Base-by-base conservation (phyloP, 495 filamentous ascomycete genomes). In the Penicillium lagena region DNA sequence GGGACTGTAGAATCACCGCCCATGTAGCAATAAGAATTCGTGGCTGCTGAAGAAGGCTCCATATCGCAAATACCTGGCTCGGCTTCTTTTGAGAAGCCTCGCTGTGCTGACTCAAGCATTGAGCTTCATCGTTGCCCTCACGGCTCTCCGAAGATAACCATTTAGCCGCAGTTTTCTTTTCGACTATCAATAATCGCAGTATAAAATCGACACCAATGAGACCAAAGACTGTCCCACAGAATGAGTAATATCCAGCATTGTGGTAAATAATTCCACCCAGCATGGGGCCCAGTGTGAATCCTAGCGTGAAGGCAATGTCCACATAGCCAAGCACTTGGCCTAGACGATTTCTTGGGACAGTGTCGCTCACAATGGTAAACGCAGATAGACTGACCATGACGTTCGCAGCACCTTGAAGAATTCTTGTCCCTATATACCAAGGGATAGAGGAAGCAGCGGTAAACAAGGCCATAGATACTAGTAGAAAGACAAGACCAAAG, bases 191-290 rank as follows among this genome's bases (percentile, higher is more conserved):
- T 29, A 86, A 61, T 10, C 85, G 73, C 8, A 87, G 54, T 11
- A 79, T 39, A 35, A 86, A 73, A 52, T 89, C 85, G 30, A 87
- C 42, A 11, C 56, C 64, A 32, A 87, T 71, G 28, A 87, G 52
- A 0, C 65, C 79, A 58, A 86, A 87, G 12, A 74, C 70, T 64
- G 86, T 77, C 34, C 70, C 78, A 49, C 77, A 88, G 1, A 86
- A 81, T 2, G 77, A 66, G 56, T 82, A 80, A 49, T 86, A 87
- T 2, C 84, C 85, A 7, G 62, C 74, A 6, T 58, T 59, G 5
- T 68, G 70, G 50, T 87, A 89, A 0, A 89, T 78, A 0, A 87
- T 60, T 8, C 87, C 86, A 2, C 87, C 86, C 9, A 90, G 68
- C 17, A 87, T 54, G 1, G 87, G 87, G 1, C 78, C 82, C 7